These are phyloP conservation scores for Alternaria viburni DNA, from an alignment of 2,329 filamentous ascomycete genomes.

Conservation along the genomic window DNA sequence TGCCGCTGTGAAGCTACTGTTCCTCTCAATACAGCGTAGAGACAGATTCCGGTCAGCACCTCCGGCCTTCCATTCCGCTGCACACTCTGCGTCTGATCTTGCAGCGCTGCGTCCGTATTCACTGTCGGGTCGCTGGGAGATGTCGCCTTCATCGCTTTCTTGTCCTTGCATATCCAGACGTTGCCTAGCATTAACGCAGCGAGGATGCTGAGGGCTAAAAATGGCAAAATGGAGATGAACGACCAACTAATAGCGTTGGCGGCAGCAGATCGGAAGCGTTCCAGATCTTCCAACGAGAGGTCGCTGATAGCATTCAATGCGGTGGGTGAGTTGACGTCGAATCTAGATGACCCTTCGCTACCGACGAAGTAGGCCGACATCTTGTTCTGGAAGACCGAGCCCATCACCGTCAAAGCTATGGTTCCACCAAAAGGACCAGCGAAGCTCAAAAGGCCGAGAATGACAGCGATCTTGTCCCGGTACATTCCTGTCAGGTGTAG, in stretches of 20 bases:
- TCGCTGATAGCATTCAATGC: neutral
- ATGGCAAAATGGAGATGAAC: conserved; percentile 64
- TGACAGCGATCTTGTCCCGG: neutral
- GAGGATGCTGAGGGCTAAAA: conserved; percentile 57
- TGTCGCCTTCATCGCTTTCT: neutral
- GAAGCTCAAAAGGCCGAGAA: conserved; percentile 1
- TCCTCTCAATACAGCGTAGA: neutral
- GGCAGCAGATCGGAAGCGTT: neutral
- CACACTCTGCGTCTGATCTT: neutral
- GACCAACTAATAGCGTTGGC: conserved; percentile 66
- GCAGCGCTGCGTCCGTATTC: neutral
- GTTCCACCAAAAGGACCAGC: conserved; percentile 1
- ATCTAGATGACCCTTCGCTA: neutral
- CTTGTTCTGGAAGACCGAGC: conserved; percentile 2
- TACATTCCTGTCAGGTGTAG: conserved; percentile 1
- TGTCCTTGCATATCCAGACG: conserved; percentile 43
- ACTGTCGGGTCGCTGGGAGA: neutral
- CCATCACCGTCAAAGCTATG: conserved; percentile 3
- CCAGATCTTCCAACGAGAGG: neutral
- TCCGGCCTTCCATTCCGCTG: neutral
- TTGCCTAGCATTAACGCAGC: conserved; percentile 53
- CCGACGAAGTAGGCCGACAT: neutral
- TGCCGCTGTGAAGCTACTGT: neutral
- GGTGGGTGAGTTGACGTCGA: neutral
- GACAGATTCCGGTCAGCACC: neutral